Conservation (phyloP, 345 rosid genomes). For the Anastatica hierochuntica region DNA sequence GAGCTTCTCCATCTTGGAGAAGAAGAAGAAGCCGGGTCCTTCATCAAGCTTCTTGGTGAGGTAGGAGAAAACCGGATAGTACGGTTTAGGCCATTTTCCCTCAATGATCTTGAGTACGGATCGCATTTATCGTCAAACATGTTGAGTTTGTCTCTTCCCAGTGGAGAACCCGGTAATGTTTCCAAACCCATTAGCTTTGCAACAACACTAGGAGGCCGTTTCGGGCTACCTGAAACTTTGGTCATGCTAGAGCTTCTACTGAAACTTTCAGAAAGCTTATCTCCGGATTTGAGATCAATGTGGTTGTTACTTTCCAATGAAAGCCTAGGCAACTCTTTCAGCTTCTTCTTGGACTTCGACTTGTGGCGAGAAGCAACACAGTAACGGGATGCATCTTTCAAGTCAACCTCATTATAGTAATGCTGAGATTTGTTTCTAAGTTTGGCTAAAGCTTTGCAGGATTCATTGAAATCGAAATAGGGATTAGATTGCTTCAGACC, state of each 20-base stretch:
- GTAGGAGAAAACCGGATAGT: constrained; percentile 31
- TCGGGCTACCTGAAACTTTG: constrained; percentile 25
- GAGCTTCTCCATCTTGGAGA: constrained; percentile 70
- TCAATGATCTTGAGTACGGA: constrained; percentile 35
- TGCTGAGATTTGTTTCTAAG: constrained; percentile 54
- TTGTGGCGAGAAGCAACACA: constrained; percentile 59
- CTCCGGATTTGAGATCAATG: constrained; percentile 31
- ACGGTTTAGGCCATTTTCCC: constrained; percentile 36
- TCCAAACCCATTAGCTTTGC: constrained; percentile 96
- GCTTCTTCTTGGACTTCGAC: constrained; percentile 45
- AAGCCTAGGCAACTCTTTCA: constrained; percentile 67
- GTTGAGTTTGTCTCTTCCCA: constrained; percentile 18
- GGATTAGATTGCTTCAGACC: constrained; percentile 41
- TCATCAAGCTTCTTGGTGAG: constrained; percentile 38
- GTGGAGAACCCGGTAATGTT: constrained; percentile 52
- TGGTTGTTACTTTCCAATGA: constrained; percentile 55
- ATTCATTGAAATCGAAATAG: constrained; percentile 54
- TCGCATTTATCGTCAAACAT: constrained; percentile 28
- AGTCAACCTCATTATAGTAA: constrained; percentile 33
- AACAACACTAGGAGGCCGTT: constrained; percentile 65
- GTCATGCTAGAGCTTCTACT: constrained; percentile 37
- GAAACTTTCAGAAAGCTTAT: constrained; percentile 25
- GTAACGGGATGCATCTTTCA: constrained; percentile 46
- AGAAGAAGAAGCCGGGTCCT: constrained; percentile 40
- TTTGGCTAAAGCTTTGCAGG: constrained; percentile 53